Percentiles rank a stretch among this genome's conserved stretches.
Evolutionary conservation across 1,139 yeast genomes (phyloP).

Genomic region (Saccharomyces hybrid): DNA sequence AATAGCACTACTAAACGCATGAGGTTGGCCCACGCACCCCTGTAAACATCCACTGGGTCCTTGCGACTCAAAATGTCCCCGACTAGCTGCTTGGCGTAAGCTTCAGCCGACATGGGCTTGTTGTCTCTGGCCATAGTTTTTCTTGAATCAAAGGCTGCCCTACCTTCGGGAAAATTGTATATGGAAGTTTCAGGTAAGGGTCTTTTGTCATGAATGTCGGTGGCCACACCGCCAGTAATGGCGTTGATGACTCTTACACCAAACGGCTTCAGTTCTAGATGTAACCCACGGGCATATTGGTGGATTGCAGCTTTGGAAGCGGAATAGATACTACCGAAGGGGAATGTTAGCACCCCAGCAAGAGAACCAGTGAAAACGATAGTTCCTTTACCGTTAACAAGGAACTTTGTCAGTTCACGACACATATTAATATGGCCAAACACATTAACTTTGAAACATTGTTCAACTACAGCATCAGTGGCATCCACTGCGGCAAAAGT

Average conservation of each 20-base stretch:
- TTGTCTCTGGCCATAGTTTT: constrained; percentile 54
- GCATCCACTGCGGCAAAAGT: constrained; percentile 66
- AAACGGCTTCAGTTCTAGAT: constrained; percentile 64
- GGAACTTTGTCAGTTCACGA: constrained; percentile 48
- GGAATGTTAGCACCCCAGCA: constrained; percentile 61
- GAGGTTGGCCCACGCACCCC: constrained; percentile 46
- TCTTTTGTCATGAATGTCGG: constrained; percentile 53
- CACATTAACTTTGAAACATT: constrained; percentile 61
- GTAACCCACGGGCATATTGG: constrained; percentile 54
- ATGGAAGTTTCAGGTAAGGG: constrained; percentile 50
- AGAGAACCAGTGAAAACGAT: constrained; percentile 71
- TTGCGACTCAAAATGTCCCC: constrained; percentile 38
- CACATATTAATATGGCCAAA: constrained; percentile 60
- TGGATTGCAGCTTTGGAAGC: constrained; percentile 73
- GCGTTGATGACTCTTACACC: constrained; percentile 66
- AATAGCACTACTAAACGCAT: constrained; percentile 34
- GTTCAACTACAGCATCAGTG: constrained; percentile 46
- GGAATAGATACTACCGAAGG: constrained; percentile 62
- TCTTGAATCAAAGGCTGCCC: constrained; percentile 44
- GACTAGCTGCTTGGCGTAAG: constrained; percentile 50
- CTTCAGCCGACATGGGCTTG: constrained; percentile 51
- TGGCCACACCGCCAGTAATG: constrained; percentile 60
- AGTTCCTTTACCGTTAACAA: constrained; percentile 63
- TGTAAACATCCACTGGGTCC: constrained; percentile 43
- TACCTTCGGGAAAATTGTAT: constrained; percentile 47